Evolutionary conservation across 768 basidiomycete species (phyloP).

Genomic region (Lactifluus piperatus): DNA sequence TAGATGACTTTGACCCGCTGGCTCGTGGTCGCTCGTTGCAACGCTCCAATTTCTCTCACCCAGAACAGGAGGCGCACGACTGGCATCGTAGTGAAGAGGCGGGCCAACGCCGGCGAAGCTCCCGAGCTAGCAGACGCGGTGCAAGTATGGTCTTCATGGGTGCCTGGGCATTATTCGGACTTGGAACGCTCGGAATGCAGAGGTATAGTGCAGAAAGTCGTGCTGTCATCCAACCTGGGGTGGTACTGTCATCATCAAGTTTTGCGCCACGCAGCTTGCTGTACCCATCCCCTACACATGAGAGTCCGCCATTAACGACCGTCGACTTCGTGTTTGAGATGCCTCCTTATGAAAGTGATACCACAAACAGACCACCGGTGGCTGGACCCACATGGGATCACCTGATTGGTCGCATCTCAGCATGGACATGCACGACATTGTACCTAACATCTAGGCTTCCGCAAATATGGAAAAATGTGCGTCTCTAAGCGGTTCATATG

Average conservation of each 20-base stretch:
- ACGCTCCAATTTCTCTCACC: constrained; percentile 29
- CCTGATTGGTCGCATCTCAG: constrained; percentile 80
- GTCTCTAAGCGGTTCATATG: constrained; percentile 27
- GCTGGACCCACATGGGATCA: constrained; percentile 37
- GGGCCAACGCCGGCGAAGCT: constrained; percentile 28
- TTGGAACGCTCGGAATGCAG: constrained; percentile 42
- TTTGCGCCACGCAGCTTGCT: neutral
- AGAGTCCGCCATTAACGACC: neutral
- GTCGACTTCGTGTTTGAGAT: constrained; percentile 9
- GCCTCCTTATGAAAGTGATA: neutral
- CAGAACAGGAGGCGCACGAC: constrained; percentile 3
- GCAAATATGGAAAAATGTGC: constrained; percentile 98
- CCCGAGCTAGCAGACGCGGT: constrained; percentile 60
- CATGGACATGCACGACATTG: constrained; percentile 89
- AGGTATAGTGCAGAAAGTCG: constrained; percentile 24
- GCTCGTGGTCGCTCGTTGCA: constrained; percentile 39
- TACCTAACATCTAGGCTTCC: constrained; percentile 92
- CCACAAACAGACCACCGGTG: constrained; percentile 17
- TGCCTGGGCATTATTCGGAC: constrained; percentile 62
- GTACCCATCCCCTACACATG: neutral
- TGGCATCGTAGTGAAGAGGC: constrained; percentile 7
- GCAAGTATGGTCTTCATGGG: constrained; percentile 79
- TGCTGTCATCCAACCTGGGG: constrained; percentile 34
- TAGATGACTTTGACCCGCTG: constrained; percentile 5
- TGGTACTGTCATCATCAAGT: constrained; percentile 32